Evolutionary conservation across 257 asterid genomes (phyloP), one percentile per base, ranked within the genome.

Genomic region (Solanum clarkiae): DNA sequence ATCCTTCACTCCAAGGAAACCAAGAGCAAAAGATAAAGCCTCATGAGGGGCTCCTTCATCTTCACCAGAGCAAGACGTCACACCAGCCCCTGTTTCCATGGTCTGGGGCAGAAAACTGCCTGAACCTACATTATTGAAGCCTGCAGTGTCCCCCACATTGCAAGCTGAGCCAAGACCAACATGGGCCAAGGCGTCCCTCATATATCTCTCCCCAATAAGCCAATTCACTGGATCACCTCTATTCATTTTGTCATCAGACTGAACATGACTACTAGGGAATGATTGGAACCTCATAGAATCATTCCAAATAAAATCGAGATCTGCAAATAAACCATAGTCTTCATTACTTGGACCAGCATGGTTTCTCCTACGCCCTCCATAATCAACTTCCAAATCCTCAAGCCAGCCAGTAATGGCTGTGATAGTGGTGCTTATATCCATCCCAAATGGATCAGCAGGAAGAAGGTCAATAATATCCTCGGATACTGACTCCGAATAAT

Each of bases 391-490:
- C 91, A 94, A 87, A 85, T 90, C 94, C 90, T 90, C 94, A 77
- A 95, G 94, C 97, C 94, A 94, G 66, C 95, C 93, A 4, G 93
- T 91, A 86, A 96, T 88, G 59, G 98, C 98, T 11, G 98, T 92
- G 86, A 94, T 54, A 49, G 99, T 93, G 36, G 92, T 88, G 88
- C 90, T 80, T 68, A 94, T 91, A 80, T 91, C 97, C 99, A 96
- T 96, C 54, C 90, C 98, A 88, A 96, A 96, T 29, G 99, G 99
- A 91, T 96, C 99, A 18, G 94, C 87, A 55, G 99, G 99, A 84
- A 96, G 89, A 70, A 89, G 94, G 86, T 94, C 97, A 56, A 85
- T 86, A 57, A 94, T 88, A 77, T 94, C 97, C 54, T 89, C 84
- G 6, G 91, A 62, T 24, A 53, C 87, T 3, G 91, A 88, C 85